phyloP scores from a whole-genome alignment of 179 eudicot genomes.

The Gypsophila paniculata region DNA sequence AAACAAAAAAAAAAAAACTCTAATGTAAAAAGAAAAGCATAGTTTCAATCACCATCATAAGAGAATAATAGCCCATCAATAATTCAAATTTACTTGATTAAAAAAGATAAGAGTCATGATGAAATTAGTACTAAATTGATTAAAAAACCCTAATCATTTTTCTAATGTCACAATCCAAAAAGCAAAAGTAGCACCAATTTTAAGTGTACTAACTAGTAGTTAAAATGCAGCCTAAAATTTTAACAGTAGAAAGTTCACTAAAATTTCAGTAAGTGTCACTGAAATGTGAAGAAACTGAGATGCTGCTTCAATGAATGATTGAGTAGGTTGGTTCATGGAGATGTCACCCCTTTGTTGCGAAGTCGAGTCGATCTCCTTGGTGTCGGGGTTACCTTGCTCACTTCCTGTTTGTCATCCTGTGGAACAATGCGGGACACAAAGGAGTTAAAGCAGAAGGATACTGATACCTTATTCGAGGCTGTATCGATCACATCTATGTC shows the following conservation, averaged over 20 bases:
- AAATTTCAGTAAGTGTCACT: conserved; percentile 23
- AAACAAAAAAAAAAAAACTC: too few species aligned
- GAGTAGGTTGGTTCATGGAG: conserved; percentile 19
- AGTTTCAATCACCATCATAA: too few species aligned
- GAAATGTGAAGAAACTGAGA: conserved; percentile 20
- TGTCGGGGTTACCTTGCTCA: conserved; percentile 16
- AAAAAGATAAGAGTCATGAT: too few species aligned
- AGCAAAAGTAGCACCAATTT: background rate
- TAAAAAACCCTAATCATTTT: too few species aligned
- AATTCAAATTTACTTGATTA: too few species aligned
- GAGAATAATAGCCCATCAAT: too few species aligned
- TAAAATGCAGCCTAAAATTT: background rate
- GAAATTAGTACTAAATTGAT: too few species aligned
- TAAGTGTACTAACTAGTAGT: background rate
- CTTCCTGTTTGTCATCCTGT: conserved; percentile 23
- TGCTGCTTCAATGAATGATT: conserved; percentile 7
- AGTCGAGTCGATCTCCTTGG: conserved; percentile 22
- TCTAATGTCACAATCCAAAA: conserved; percentile 6
- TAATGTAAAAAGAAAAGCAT: too few species aligned
- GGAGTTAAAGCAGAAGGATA: too few species aligned
- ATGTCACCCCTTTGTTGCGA: conserved; percentile 10
- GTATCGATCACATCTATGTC: too few species aligned
- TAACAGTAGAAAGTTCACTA: background rate
- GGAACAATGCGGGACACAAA: background rate
- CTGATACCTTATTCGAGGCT: too few species aligned